Evolutionary conservation across 2,329 filamentous ascomycete genomes (phyloP).

Genomic region (Hyphodiscus sp.): DNA sequence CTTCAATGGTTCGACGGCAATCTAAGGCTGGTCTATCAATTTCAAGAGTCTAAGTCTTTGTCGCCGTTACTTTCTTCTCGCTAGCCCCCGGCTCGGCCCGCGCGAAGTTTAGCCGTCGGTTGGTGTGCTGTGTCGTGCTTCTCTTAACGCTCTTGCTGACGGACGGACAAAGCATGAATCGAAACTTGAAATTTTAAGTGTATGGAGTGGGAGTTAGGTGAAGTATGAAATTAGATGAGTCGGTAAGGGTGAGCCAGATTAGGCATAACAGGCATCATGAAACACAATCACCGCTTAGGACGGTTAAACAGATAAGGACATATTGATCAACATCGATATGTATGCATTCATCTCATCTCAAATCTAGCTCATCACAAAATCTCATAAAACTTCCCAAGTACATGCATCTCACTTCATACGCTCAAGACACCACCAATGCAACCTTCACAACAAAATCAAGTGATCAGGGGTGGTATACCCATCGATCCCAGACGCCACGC

Average conservation of each 20-base stretch:
- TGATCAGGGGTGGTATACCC: not conserved
- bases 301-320: not conserved
- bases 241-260: no score
- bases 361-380: not conserved
- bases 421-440: not conserved
- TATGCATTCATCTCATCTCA: slow-evolving; percentile 1
- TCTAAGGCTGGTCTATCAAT: not conserved
- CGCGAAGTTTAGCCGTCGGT: no score
- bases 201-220: no score
- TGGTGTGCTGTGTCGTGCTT: no score
- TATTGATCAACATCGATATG: slow-evolving; percentile 2
- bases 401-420: not conserved
- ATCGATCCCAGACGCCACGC: not conserved
- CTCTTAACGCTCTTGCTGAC: no score
- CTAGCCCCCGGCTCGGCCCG: no score
- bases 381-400: not conserved
- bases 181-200: no score
- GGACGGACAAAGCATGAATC: no score
- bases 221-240: no score
- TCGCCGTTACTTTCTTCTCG: not conserved
- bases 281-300: not conserved
- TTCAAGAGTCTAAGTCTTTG: not conserved
- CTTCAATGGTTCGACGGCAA: no score
- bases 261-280: not conserved
- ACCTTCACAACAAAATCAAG: not conserved